phyloP scores from a whole-genome alignment of 805 yeast genomes.

The Saturnispora besseyi region DNA sequence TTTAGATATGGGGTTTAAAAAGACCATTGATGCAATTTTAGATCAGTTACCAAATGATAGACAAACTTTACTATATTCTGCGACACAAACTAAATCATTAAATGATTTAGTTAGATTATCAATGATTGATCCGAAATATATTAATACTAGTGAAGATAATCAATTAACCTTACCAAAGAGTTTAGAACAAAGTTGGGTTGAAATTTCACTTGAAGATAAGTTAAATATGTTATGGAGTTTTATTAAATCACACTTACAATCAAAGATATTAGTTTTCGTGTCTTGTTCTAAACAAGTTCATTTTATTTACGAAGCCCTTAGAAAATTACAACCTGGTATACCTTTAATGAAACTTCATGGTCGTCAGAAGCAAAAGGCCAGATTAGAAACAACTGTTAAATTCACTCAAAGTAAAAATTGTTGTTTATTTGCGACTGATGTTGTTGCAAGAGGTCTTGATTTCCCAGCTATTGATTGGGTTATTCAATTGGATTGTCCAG shows the following conservation, averaged over 20 bases:
- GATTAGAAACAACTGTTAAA: slow-evolving; percentile 72
- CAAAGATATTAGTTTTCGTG: slow-evolving; percentile 72
- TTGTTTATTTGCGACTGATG: slow-evolving; percentile 82
- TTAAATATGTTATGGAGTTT: slow-evolving; percentile 81
- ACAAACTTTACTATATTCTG: slow-evolving; percentile 79
- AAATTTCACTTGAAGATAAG: slow-evolving; percentile 67
- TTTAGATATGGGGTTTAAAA: slow-evolving; percentile 86
- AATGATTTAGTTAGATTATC: slow-evolving; percentile 76
- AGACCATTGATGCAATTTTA: slow-evolving; percentile 71
- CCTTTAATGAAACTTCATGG: slow-evolving; percentile 81
- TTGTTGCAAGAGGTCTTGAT: slow-evolving; percentile 87
- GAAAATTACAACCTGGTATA: slow-evolving; percentile 87
- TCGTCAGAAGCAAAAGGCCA: slow-evolving; percentile 80
- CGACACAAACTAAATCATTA: slow-evolving; percentile 80
- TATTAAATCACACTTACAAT: slow-evolving; percentile 70
- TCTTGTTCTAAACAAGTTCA: slow-evolving; percentile 89
- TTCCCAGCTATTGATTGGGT: slow-evolving; percentile 95
- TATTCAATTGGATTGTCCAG: slow-evolving; percentile 87
- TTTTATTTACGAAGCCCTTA: slow-evolving; percentile 75
- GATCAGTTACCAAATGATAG: slow-evolving; percentile 69
- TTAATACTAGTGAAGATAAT: slow-evolving; percentile 34
- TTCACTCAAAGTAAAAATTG: slow-evolving; percentile 72
- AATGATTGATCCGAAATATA: slow-evolving; percentile 50
- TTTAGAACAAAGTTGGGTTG: slow-evolving; percentile 74
- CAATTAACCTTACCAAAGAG: slow-evolving; percentile 59